phyloP scores from a whole-genome alignment of 805 yeast genomes.

The Pachysolen tannophilus region DNA sequence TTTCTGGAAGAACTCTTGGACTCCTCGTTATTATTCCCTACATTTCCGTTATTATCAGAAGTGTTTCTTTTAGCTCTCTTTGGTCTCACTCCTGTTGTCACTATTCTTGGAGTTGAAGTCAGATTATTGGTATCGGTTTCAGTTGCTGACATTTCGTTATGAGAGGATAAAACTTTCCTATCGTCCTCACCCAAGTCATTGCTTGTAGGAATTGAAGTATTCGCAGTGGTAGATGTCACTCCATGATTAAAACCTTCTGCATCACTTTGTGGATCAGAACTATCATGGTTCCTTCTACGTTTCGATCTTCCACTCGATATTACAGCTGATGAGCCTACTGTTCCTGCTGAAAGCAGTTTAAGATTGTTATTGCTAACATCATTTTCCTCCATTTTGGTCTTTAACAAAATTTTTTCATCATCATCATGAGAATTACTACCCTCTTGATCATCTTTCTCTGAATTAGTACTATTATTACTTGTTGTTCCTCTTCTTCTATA shows the following conservation, averaged over 20 bases:
- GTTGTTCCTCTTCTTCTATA: constrained; percentile 17
- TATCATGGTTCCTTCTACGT: no score
- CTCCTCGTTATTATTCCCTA: no score
- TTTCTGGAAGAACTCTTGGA: no score
- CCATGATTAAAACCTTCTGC: neutral
- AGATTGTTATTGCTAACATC: no score
- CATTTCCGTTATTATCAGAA: no score
- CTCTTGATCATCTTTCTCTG: constrained; percentile 7
- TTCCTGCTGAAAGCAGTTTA: no score
- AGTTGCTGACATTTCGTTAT: constrained; percentile 1
- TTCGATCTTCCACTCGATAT: constrained; percentile 9
- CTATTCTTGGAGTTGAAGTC: constrained; percentile 12
- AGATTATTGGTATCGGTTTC: constrained; percentile 4
- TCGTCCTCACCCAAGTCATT: constrained; percentile 6
- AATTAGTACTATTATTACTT: constrained; percentile 12
- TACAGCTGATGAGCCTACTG: neutral
- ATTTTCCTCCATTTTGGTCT: no score
- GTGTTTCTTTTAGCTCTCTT: neutral
- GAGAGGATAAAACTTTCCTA: no score
- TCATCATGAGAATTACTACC: neutral
- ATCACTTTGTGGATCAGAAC: no score
- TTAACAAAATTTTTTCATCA: constrained; percentile 3
- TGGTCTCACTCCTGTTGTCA: constrained; percentile 8
- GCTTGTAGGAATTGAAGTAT: neutral
- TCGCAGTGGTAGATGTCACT: neutral